Evolutionary conservation across 345 rosid species (phyloP), one percentile per base, ranked within the genome.

Genomic region (Dimocarpus longan): DNA sequence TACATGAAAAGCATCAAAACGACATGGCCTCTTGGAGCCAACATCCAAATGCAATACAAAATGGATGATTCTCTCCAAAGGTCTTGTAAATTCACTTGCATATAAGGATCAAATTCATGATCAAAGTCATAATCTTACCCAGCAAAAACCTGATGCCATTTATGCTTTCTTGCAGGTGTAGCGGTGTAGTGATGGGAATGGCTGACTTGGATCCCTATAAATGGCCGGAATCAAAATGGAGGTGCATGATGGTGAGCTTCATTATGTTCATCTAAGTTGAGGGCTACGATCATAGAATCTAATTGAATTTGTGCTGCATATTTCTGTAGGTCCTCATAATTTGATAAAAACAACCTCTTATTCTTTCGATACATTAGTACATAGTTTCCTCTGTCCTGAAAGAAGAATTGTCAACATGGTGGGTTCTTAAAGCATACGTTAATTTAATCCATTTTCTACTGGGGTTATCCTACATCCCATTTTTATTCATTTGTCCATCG

Each of bases 141-240:
- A 56, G 79, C 48, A 66, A 73, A 75, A 70, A 6, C 28, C 65
- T 68, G 19, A 42, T 40, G 8, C 16, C 21, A 32, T 60, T 63
- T 56, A 16, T 43, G 26, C 32, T 71, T 77, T 73, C 69, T 78
- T 85, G 83, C 88, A 95, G 94, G 86, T 88, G 86, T 68, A 86
- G 84, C 63, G 98, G 98, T 74, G 89, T 90, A n/a, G 95, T 93
- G 76, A 88, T 81, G 44, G 92, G 93, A 74, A 80, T 88, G 19
- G 76, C 87, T 72, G 97, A 92, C 86, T 75, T 87, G 82, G 95
- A 95, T 87, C 93, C 93, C 1, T 87, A 87, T 81, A 82, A 89
- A 78, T 95, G 98, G 98, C 94, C 95, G n/a, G 88, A 88, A 79
- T 95, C 98, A 46, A 92, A 91, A 83, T 95, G 98, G 98, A 91